Base-by-base conservation (phyloP, 495 filamentous ascomycete genomes). In the Bathelium albidoporum region DNA sequence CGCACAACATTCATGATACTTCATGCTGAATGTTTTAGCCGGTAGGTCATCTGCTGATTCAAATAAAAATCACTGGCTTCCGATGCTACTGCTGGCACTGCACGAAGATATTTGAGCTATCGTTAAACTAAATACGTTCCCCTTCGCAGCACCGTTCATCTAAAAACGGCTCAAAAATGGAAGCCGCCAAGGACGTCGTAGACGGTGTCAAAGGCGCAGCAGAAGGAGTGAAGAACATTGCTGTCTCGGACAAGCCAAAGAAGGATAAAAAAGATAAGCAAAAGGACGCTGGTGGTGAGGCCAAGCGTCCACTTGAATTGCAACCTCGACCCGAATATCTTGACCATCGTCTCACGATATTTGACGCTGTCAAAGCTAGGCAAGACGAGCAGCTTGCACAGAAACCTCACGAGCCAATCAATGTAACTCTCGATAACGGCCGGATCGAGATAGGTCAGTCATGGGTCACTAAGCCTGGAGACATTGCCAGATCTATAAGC, bases 321-420 rank as follows among this genome's bases (percentile, higher is more conserved):
- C 74, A 81, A 43, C 82, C 84, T n/a, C 79, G 85, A 32, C 88
- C 93, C 24, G 81, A 85, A n/a, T 95, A 88, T 74, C 81, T 97
- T 65, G 76, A 89, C 67, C 82, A 92, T 69, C 87, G 94, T 32
- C 88, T 97, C 70, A 78, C 85, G 31, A 75, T 98, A 7, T 98
- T 97, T 76, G 87, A 97, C 65, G 83, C 86, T 68, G 76, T 97
- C 29, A 96, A 91, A 82, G 85, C 87, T 65, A 80, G 89, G 73
- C 83, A 88, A 69, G 85, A 95, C 60, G 85, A 86, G 20, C 87
- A 94, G 58, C 72, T 88, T 59, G 81, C 85, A 18, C 55, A 70
- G 66, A 86, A 83, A 72, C 83, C 86, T 22, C 83, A 81, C 59
- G 82, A 89, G 61, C 75, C 81, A 28, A 90, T 90, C 73, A 80